Evolutionary conservation across 1,284 basidiomycete species (phyloP), one percentile per base, ranked within the genome.

Genomic region (Sparassis latifolia): DNA sequence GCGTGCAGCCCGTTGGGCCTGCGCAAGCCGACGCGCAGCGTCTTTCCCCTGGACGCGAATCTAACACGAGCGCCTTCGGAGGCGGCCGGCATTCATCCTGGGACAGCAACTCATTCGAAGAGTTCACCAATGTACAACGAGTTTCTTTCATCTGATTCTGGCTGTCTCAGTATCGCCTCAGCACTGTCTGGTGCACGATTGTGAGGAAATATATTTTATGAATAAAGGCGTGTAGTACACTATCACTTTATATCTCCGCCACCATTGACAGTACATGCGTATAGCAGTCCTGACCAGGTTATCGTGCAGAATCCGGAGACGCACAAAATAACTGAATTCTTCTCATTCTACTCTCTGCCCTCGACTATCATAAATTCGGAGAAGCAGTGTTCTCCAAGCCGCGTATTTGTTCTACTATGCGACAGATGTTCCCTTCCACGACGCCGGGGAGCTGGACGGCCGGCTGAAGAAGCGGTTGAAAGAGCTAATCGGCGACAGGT

Each of bases 321-420:
- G 4, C 82, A 88, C 52, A 77, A 80, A 51, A 89, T 99, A 61
- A 97, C 95, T 2, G 97, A 99, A 70, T 87, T 96, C 63, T 87
- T 98, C 68, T 96, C 96, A 4, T 97, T 98, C 75, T 99, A 97
- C 70, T 91, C 90, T 5, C 81, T 99, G 27, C 96, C 97, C 0
- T 98, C 95, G 4, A 90, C 90, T 2, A 82, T 96, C 51, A 88
- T 96, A 58, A 77, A 80, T 48, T 80, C 78, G 55, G 55, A 75
- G 48, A 79, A 82, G 58, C 69, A 74, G 78, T 33, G 65, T 80
- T 27, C 77, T 97, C 40, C 84, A 96, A 57, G 94, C 90, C 0
- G 93, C 91, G 5, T 97, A 97, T 67, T 75, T 97, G n/a, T 97
- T 84, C 68, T 97, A 96, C 71, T 96, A 96, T 60, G 91, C 83